Evolutionary conservation across 2,329 filamentous ascomycete species (phyloP).

Genomic region (Chaetoscypha palmicola): DNA sequence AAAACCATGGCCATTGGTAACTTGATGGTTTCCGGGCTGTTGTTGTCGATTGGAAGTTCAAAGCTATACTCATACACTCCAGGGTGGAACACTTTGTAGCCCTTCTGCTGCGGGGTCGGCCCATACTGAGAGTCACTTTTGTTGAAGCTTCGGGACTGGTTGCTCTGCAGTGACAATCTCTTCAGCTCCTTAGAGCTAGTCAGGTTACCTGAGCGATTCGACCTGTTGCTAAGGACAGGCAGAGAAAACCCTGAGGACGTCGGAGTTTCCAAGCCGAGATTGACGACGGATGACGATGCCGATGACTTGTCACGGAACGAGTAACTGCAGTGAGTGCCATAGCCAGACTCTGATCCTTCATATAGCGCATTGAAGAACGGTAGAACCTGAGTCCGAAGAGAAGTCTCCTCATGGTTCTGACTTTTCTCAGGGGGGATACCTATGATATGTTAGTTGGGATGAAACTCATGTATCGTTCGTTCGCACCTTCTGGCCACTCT

Average conservation of each 20-base stretch:
- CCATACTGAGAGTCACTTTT: slow-evolving; percentile 53
- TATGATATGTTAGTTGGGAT: slow-evolving; percentile 27
- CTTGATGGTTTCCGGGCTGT: slow-evolving; percentile 64
- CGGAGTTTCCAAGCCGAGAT: slow-evolving; percentile 13
- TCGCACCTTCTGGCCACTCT: slow-evolving; percentile 89
- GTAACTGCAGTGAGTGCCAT: slow-evolving; percentile 57
- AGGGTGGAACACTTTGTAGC: slow-evolving; percentile 60
- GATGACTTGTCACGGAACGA: slow-evolving; percentile 28
- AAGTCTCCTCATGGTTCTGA: slow-evolving; percentile 77
- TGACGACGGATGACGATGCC: slow-evolving; percentile 25
- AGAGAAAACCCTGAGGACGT: slow-evolving; percentile 18
- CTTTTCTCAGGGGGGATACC: slow-evolving; percentile 82
- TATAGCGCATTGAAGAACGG: slow-evolving; percentile 84
- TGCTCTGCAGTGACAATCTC: slow-evolving; percentile 55
- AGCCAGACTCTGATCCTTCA: slow-evolving; percentile 49
- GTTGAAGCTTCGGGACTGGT: slow-evolving; percentile 61
- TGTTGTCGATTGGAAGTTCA: slow-evolving; percentile 75
- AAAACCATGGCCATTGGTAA: slow-evolving; percentile 63
- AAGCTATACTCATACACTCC: slow-evolving; percentile 49
- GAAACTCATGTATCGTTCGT: background rate
- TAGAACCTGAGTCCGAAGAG: slow-evolving; percentile 78
- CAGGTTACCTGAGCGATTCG: slow-evolving; percentile 24
- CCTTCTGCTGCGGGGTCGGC: slow-evolving; percentile 53
- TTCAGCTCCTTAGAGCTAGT: slow-evolving; percentile 34
- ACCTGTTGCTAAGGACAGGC: slow-evolving; percentile 20